Evolutionary conservation across 1,139 yeast species (phyloP).

Genomic region (Yamadazyma dushanensis): DNA sequence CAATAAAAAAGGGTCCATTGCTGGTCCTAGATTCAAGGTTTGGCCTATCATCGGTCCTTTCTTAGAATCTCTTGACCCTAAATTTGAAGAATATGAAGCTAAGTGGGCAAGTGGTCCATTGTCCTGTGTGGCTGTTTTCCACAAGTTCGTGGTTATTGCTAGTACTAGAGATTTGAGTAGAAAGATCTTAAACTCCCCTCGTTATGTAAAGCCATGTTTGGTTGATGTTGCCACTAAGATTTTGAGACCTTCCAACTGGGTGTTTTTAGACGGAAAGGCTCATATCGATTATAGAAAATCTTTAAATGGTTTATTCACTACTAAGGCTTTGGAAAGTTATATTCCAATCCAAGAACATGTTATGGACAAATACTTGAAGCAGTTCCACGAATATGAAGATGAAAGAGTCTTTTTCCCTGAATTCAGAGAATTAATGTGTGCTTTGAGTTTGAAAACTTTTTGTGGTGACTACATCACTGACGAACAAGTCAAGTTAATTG

Average conservation of each 20-base stretch:
- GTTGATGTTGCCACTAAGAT: constrained; percentile 95
- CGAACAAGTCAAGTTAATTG: constrained; percentile 79
- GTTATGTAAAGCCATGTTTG: constrained; percentile 92
- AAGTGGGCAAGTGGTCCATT: constrained; percentile 95
- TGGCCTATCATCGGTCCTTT: constrained; percentile 98
- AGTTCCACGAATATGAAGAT: constrained; percentile 58
- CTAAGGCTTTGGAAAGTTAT: constrained; percentile 78
- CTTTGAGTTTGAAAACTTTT: constrained; percentile 86
- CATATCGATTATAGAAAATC: constrained; percentile 92
- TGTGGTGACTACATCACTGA: constrained; percentile 95
- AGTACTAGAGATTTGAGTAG: constrained; percentile 87
- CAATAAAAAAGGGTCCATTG: constrained; percentile 78
- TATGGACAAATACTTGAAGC: constrained; percentile 77
- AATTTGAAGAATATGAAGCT: constrained; percentile 86
- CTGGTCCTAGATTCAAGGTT: constrained; percentile 81
- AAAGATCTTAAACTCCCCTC: constrained; percentile 81
- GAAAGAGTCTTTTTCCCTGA: constrained; percentile 84
- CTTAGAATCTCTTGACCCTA: constrained; percentile 92
- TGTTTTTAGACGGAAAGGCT: constrained; percentile 91
- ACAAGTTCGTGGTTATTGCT: constrained; percentile 95
- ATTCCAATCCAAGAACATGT: constrained; percentile 80
- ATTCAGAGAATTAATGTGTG: constrained; percentile 95
- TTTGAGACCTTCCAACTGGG: constrained; percentile 95
- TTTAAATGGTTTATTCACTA: constrained; percentile 84
- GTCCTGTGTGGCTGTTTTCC: constrained; percentile 95